Evolutionary conservation across 2,329 filamentous ascomycete genomes (phyloP).

Genomic region (Escovopsis weberi): DNA sequence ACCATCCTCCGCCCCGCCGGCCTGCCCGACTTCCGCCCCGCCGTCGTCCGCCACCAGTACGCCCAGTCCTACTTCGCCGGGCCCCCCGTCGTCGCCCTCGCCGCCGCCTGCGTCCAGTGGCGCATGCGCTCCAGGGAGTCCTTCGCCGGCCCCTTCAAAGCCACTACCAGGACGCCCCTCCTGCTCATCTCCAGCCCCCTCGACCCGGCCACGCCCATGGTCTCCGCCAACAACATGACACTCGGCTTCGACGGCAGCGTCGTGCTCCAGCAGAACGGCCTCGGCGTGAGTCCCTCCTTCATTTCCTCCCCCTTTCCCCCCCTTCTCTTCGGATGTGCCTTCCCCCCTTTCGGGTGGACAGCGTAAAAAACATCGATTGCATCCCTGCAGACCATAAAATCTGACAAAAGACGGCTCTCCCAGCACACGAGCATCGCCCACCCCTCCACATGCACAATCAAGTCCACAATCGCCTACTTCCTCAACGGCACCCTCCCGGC

Average conservation of each 20-base stretch:
- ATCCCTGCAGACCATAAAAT: no score
- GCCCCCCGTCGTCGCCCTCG: no score
- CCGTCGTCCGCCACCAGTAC: no score
- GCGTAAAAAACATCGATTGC: no score
- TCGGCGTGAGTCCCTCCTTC: constrained; percentile 17
- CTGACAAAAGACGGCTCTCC: no score
- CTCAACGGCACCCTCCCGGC: constrained; percentile 7
- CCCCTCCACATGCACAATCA: constrained; percentile 7
- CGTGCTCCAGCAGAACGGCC: constrained; percentile 21
- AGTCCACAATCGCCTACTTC: constrained; percentile 8
- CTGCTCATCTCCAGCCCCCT: constrained; percentile 24
- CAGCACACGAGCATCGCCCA: constrained; percentile 8
- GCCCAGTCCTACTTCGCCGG: not conserved
- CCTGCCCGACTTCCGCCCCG: not conserved
- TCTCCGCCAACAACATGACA: constrained; percentile 8
- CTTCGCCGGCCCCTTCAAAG: constrained; percentile 18
- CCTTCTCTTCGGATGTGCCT: no score
- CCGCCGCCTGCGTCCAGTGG: not conserved
- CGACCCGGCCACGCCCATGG: constrained; percentile 23
- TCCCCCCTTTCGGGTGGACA: no score
- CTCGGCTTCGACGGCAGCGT: constrained; percentile 24
- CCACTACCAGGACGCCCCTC: constrained; percentile 18
- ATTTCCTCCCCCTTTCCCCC: constrained; percentile 31
- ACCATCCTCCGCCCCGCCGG: not conserved
- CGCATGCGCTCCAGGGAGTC: constrained; percentile 18